A percentile compares a stretch with the other conserved stretches of the same genome.
These are phyloP conservation scores for Cucurbita argyrosperma DNA, from an alignment of 306 rosid species.

Conservation along the genomic window DNA sequence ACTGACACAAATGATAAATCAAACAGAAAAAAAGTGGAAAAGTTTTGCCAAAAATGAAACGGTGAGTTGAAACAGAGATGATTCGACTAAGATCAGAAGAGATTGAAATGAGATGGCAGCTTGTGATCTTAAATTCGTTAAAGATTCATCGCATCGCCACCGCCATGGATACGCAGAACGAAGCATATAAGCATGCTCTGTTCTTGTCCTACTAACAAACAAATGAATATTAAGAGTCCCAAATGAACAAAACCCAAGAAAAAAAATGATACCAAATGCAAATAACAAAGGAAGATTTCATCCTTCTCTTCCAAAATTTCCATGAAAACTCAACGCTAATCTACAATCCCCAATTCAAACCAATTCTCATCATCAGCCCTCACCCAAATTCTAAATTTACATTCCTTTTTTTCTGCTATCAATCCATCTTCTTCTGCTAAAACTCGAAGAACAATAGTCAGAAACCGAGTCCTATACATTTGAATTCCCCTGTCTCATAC, in stretches of 20 bases:
- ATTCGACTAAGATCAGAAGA: no score
- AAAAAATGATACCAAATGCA: background rate
- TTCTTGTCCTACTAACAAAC: background rate
- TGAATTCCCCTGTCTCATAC: slow-evolving; percentile 2
- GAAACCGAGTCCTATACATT: slow-evolving; percentile 73
- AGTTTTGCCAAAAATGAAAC: background rate
- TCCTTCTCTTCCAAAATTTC: slow-evolving; percentile 6
- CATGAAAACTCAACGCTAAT: slow-evolving; percentile 20
- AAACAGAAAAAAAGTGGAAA: no score
- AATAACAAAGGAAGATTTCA: background rate
- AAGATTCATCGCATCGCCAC: background rate
- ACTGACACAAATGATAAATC: no score
- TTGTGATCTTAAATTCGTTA: background rate
- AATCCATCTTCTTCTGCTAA: slow-evolving; percentile 73
- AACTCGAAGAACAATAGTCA: slow-evolving; percentile 59
- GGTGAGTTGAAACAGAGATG: background rate
- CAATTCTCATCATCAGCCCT: slow-evolving; percentile 33
- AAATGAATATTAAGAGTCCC: background rate
- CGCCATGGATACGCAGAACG: background rate
- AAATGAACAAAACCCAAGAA: background rate
- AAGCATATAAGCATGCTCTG: background rate
- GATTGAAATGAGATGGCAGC: background rate
- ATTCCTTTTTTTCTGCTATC: slow-evolving; percentile 15
- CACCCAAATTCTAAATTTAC: slow-evolving; percentile 22
- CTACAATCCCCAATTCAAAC: slow-evolving; percentile 26